These are phyloP conservation scores for Venustampulla echinocandica DNA, from an alignment of 495 filamentous ascomycete genomes.

Conservation along the genomic window DNA sequence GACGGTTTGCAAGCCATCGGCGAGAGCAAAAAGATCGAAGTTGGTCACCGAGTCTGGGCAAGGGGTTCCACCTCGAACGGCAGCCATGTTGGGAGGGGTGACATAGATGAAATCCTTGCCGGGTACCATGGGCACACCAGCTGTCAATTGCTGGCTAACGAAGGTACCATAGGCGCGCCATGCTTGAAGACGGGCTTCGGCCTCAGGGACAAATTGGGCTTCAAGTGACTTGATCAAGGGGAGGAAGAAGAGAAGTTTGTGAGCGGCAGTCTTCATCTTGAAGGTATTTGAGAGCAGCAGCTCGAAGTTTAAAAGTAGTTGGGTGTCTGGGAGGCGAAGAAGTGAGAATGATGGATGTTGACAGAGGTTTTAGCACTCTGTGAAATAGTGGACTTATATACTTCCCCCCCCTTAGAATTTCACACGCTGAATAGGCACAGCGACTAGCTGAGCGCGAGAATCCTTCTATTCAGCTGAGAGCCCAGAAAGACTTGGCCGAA, in stretches of 20 bases:
- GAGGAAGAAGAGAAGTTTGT: neutral
- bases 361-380: no score
- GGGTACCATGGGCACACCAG: neutral
- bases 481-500: no score
- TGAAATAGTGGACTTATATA: neutral
- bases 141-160: neutral
- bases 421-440: neutral
- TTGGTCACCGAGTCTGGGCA: conserved; percentile 2
- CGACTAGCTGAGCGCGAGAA: neutral
- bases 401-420: neutral
- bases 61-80: conserved; percentile 2
- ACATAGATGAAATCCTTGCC: conserved; percentile 1
- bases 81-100: neutral
- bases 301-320: neutral
- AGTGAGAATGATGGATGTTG: neutral
- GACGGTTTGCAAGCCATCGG: conserved; percentile 1
- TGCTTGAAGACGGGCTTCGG: neutral
- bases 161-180: conserved; percentile 2
- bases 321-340: neutral
- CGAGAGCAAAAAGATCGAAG: conserved; percentile 1
- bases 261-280: neutral
- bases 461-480: no score
- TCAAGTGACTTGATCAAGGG: neutral
- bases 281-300: neutral
- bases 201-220: neutral